These are phyloP conservation scores for Kuraishia hungarica DNA, from an alignment of 805 yeast genomes.

Conservation along the genomic window DNA sequence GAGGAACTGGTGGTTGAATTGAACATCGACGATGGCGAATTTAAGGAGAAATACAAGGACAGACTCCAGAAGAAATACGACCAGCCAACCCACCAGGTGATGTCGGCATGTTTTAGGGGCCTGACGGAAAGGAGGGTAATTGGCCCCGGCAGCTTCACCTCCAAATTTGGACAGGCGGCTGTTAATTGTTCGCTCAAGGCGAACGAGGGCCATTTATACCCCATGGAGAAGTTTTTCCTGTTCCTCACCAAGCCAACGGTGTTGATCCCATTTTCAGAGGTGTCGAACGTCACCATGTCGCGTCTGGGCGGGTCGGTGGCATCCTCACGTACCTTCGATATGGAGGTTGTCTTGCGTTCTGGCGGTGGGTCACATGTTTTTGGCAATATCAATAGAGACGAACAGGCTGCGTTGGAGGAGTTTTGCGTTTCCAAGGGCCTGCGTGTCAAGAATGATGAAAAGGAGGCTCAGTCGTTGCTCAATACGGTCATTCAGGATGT, in stretches of 20 bases:
- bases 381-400: conserved; percentile 85
- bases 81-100: conserved; percentile 76
- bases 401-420: conserved; percentile 70
- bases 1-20: conserved; percentile 89
- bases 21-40: conserved; percentile 78
- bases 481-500: conserved; percentile 65
- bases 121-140: conserved; percentile 80
- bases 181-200: conserved; percentile 91
- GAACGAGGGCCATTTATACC: conserved; percentile 86
- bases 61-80: conserved; percentile 65
- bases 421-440: conserved; percentile 73
- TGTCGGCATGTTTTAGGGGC: conserved; percentile 84
- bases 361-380: conserved; percentile 69
- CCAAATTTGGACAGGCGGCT: conserved; percentile 75
- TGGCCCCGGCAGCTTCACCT: conserved; percentile 74
- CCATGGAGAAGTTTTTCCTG: conserved; percentile 84
- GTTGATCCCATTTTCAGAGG: conserved; percentile 80
- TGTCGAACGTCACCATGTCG: conserved; percentile 69
- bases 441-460: conserved; percentile 80
- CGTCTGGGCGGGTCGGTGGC: conserved; percentile 78
- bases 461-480: conserved; percentile 74
- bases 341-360: conserved; percentile 65
- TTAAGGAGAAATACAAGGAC: conserved; percentile 64
- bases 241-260: conserved; percentile 93
- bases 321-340: conserved; percentile 84